Evolutionary conservation across 805 yeast species (phyloP), one percentile per base, ranked within the genome.

Genomic region (Tetrapisispora taiwanensis): DNA sequence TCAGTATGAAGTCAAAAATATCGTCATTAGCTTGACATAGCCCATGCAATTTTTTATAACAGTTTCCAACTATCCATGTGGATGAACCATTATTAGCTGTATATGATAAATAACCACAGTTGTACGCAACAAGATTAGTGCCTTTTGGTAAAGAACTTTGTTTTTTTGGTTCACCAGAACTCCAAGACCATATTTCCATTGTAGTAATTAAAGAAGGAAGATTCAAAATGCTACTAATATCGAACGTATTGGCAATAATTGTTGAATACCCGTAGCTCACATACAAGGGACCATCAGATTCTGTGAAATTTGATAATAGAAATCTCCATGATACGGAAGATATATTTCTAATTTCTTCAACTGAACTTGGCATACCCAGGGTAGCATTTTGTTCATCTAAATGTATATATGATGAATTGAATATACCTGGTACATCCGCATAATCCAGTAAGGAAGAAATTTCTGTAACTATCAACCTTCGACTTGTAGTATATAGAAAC

Each of bases 171-270:
- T 81, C 75, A 9, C 63, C 59, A 0, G 69, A 55, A 0, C 71
- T 74, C 96, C 96, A 88, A 1, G 90, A 74, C 96, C 96, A 88
- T 31, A 74, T 45, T 13, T 57, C 46, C 0, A 73, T 62, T 14
- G 55, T 37, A 14, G 66, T 56, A 12, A 73, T 45, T 22, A 71
- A 52, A 0, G 52, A 42, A 0, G 66, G 55, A 8, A 72, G 58
- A 14, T 58, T 52, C 13, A 61, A 30, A 10, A 66, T 39, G 54
- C 49, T 44, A 17, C 33, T 36, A 3, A 27, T 37, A 35, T 38
- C 39, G 36, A 50, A 55, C 28, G 12, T 70, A 49, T 50, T 75
- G 41, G 63, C 73, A 63, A 87, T 58, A 0, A 86, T 70, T 0
- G 95, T 87, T 0, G 84, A 71, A 43, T 67, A 73, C 0, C 96